These are phyloP conservation scores for Scutellaria barbata DNA, from an alignment of 257 asterid genomes.

Conservation along the genomic window DNA sequence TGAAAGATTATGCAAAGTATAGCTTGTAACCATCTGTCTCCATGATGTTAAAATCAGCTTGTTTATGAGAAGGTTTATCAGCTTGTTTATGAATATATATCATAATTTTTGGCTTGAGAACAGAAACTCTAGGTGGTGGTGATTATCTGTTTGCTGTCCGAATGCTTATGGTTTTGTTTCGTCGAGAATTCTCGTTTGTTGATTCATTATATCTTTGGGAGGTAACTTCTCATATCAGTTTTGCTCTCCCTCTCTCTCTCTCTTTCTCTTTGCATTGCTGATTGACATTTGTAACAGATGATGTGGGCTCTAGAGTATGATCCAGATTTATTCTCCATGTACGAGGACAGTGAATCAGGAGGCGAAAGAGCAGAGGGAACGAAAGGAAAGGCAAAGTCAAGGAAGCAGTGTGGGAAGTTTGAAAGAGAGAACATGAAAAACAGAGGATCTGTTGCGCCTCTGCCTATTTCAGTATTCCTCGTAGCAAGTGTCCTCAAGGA, in stretches of 20 bases:
- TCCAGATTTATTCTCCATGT: slow-evolving; percentile 58
- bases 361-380: slow-evolving; percentile 53
- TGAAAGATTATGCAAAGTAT: no score
- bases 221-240: slow-evolving; percentile 58
- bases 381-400: slow-evolving; percentile 59
- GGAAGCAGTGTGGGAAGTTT: slow-evolving; percentile 67
- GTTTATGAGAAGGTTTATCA: background rate
- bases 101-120: slow-evolving; percentile 9
- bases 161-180: slow-evolving; percentile 96
- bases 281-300: slow-evolving; percentile 53
- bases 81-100: background rate
- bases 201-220: slow-evolving; percentile 96
- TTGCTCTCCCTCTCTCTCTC: background rate
- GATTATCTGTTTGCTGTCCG: slow-evolving; percentile 92
- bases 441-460: slow-evolving; percentile 54
- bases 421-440: slow-evolving; percentile 72
- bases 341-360: slow-evolving; percentile 59
- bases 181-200: slow-evolving; percentile 91
- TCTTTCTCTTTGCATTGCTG: slow-evolving; percentile 15
- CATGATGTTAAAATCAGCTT: background rate
- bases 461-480: slow-evolving; percentile 83
- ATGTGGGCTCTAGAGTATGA: slow-evolving; percentile 99
- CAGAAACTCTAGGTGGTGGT: slow-evolving; percentile 92
- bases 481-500: slow-evolving; percentile 90
- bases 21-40: no score